Percentiles rank a stretch among this genome's conserved stretches.
Evolutionary conservation across 495 filamentous ascomycete genomes (phyloP).

Genomic region (Lophium mytilinum): DNA sequence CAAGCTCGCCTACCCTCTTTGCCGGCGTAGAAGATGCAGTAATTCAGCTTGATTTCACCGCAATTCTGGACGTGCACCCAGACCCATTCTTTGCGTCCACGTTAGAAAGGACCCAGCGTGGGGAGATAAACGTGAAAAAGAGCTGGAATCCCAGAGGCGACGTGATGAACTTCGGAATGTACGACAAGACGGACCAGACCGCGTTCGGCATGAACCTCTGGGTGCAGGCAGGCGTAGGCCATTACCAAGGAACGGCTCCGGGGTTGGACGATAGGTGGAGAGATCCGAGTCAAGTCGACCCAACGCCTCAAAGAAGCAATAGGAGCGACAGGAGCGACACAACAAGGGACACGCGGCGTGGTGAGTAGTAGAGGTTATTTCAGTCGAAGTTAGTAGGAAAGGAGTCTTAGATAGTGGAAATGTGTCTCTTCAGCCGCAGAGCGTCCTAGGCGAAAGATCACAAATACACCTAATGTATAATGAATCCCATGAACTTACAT

Average conservation of each 20-base stretch:
- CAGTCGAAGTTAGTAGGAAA: too few species aligned
- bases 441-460: too few species aligned
- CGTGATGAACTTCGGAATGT: slow-evolving; percentile 30
- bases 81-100: slow-evolving; percentile 25
- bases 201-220: slow-evolving; percentile 20
- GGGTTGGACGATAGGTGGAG: slow-evolving; percentile 4
- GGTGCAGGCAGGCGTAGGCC: slow-evolving; percentile 24
- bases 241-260: slow-evolving; percentile 1
- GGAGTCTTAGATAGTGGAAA: too few species aligned
- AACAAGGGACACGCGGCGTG: too few species aligned
- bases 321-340: too few species aligned
- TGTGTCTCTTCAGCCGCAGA: too few species aligned
- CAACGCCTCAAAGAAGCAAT: too few species aligned
- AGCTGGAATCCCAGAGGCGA: slow-evolving; percentile 21
- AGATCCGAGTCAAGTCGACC: neutral
- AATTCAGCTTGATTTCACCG: slow-evolving; percentile 47
- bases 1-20: slow-evolving; percentile 48
- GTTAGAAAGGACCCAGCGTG: slow-evolving; percentile 6
- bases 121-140: slow-evolving; percentile 9
- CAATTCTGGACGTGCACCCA: slow-evolving; percentile 33
- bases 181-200: slow-evolving; percentile 20
- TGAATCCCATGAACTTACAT: too few species aligned
- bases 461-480: too few species aligned
- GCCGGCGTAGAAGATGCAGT: slow-evolving; percentile 47
- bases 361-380: too few species aligned